A percentile compares a stretch with the other conserved stretches of the same genome.
These are phyloP conservation scores for Hypoxylon rickii DNA, from an alignment of 495 filamentous ascomycete species.

Conservation along the genomic window DNA sequence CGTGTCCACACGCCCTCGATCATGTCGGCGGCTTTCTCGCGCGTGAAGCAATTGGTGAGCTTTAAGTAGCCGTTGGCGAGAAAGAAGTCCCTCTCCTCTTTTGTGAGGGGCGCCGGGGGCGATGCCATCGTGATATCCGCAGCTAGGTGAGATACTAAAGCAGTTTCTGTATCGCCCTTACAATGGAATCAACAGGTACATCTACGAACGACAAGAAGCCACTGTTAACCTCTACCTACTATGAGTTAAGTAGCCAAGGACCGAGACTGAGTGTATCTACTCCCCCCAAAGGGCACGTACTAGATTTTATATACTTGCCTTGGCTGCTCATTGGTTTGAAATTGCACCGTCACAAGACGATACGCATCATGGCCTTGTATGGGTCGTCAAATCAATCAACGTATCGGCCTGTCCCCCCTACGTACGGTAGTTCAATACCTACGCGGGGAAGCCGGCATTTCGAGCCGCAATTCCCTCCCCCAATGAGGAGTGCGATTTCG, in stretches of 20 bases:
- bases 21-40: constrained; percentile 60
- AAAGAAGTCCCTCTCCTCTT: constrained; percentile 68
- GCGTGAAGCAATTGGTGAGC: constrained; percentile 63
- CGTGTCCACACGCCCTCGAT: constrained; percentile 67
- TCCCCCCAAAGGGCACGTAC: too few relatives aligned
- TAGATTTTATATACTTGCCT: constrained; percentile 4
- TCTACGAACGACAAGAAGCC: too few relatives aligned
- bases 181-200: too few relatives aligned
- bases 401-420: not conserved
- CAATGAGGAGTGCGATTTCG: constrained; percentile 23
- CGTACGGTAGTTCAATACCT: constrained; percentile 7
- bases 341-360: constrained; percentile 11
- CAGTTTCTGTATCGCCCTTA: too few relatives aligned
- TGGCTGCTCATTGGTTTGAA: not conserved
- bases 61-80: constrained; percentile 69
- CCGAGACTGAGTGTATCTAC: too few relatives aligned
- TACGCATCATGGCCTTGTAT: constrained; percentile 10
- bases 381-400: constrained; percentile 14
- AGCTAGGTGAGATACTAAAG: too few relatives aligned
- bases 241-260: too few relatives aligned
- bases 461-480: constrained; percentile 17
- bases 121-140: constrained; percentile 41
- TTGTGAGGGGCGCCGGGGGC: constrained; percentile 51
- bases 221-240: too few relatives aligned
- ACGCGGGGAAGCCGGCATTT: constrained; percentile 28